Percentiles rank a stretch among this genome's conserved stretches.
Evolutionary conservation across 768 basidiomycete species (phyloP).

Genomic region (Rossbeevera mucosa): DNA sequence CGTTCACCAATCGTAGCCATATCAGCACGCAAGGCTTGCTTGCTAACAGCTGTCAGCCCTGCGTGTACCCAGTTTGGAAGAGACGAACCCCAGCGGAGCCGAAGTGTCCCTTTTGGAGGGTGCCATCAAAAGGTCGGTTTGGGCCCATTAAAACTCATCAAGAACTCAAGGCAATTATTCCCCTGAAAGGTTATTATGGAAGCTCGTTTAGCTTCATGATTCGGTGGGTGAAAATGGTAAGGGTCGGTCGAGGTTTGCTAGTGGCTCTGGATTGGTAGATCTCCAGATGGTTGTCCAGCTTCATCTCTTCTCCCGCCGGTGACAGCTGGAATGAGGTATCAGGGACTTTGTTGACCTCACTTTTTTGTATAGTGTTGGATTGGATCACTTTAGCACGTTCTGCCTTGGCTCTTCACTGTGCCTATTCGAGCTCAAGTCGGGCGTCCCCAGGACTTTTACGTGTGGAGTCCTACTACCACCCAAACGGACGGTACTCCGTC

Average conservation of each 20-base stretch:
- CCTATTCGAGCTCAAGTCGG: constrained; percentile 12
- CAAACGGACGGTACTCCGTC: constrained; percentile 12
- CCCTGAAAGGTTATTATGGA: constrained; percentile 26
- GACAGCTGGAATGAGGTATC: constrained; percentile 13
- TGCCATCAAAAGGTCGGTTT: constrained; percentile 9
- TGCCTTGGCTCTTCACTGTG: constrained; percentile 16
- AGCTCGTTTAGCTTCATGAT: constrained; percentile 9
- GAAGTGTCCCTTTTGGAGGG: constrained; percentile 1
- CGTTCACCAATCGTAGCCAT: background rate
- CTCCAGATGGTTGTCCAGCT: constrained; percentile 14
- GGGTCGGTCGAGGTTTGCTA: constrained; percentile 9
- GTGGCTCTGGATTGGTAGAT: constrained; percentile 16
- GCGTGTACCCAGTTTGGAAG: background rate
- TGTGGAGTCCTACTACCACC: constrained; percentile 9
- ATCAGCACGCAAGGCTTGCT: background rate
- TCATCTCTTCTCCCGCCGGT: constrained; percentile 26
- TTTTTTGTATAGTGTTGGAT: constrained; percentile 16
- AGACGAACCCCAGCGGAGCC: background rate
- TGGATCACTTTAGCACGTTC: constrained; percentile 21
- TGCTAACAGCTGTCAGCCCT: background rate
- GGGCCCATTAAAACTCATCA: constrained; percentile 8
- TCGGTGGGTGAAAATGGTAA: constrained; percentile 14
- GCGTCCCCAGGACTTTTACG: constrained; percentile 18
- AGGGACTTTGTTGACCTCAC: constrained; percentile 23
- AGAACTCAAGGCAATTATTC: constrained; percentile 15